phyloP scores from a whole-genome alignment of 441 rosid species.

The Erodium texanum region DNA sequence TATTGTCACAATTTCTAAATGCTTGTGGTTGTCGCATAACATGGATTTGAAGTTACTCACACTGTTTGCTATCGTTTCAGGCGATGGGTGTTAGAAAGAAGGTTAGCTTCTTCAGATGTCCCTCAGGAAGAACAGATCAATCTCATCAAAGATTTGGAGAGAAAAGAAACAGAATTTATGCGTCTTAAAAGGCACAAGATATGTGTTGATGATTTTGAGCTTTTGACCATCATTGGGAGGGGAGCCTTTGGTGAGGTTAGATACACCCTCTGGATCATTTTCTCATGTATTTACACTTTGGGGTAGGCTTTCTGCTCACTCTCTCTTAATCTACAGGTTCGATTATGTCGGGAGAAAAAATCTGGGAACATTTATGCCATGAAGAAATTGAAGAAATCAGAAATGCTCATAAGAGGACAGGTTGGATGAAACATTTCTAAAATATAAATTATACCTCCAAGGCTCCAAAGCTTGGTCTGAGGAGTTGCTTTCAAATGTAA shows the following conservation, averaged over 20 bases:
- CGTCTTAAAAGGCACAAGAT: conserved; percentile 89
- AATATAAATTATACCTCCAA: background rate
- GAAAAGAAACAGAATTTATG: conserved; percentile 91
- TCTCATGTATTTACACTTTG: conserved; percentile 11
- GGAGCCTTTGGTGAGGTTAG: conserved; percentile 97
- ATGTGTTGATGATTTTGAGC: conserved; percentile 90
- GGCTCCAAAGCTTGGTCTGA: background rate
- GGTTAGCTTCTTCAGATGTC: conserved; percentile 76
- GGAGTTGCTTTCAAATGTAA: background rate
- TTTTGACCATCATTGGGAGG: conserved; percentile 82
- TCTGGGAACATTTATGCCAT: conserved; percentile 93
- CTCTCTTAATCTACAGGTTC: conserved; percentile 50
- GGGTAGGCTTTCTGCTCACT: conserved; percentile 13
- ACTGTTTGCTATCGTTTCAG: conserved; percentile 36
- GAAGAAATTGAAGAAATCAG: conserved; percentile 98
- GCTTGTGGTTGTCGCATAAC: background rate
- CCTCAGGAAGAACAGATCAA: conserved; percentile 77
- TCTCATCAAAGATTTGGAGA: conserved; percentile 82
- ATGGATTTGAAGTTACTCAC: conserved; percentile 10
- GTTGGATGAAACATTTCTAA: conserved; percentile 30
- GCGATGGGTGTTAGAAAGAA: conserved; percentile 84
- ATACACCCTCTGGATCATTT: background rate
- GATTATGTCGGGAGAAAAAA: conserved; percentile 81
- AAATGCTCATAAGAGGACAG: conserved; percentile 95
- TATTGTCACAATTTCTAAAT: conserved; percentile 10